These are phyloP conservation scores for Barnettozyma sp. DNA, from an alignment of 805 yeast species.

Conservation along the genomic window DNA sequence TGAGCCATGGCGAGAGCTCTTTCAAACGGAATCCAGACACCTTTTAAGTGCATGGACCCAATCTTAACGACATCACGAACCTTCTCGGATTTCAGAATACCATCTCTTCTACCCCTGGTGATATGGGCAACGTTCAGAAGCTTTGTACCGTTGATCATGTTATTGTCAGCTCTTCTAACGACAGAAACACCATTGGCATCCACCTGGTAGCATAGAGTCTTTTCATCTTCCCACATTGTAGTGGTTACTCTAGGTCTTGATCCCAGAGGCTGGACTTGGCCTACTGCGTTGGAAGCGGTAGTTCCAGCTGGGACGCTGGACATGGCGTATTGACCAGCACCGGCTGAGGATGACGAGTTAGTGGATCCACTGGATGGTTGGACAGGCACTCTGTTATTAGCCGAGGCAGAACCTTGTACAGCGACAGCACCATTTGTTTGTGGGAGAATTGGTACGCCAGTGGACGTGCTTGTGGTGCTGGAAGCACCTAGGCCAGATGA, in stretches of 20 bases:
- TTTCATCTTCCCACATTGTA: slow-evolving; percentile 89
- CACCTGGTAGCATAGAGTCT: slow-evolving; percentile 77
- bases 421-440: slow-evolving; percentile 7
- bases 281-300: slow-evolving; percentile 10
- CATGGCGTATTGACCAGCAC: slow-evolving; percentile 10
- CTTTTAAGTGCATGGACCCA: slow-evolving; percentile 83
- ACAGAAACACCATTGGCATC: slow-evolving; percentile 78
- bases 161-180: slow-evolving; percentile 77
- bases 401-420: slow-evolving; percentile 8
- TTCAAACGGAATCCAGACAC: slow-evolving; percentile 87
- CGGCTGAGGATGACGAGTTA: too few species aligned
- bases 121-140: slow-evolving; percentile 76
- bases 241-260: slow-evolving; percentile 61
- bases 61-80: slow-evolving; percentile 75
- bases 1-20: slow-evolving; percentile 78
- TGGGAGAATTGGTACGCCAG: too few species aligned
- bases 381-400: not conserved
- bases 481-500: too few species aligned
- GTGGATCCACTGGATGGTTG: slow-evolving; percentile 8
- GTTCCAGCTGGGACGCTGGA: slow-evolving; percentile 17
- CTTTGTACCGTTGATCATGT: slow-evolving; percentile 83
- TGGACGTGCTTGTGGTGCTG: too few species aligned
- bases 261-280: slow-evolving; percentile 27
- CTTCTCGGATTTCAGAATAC: slow-evolving; percentile 71
- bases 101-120: slow-evolving; percentile 85